A percentile compares a stretch with the other conserved stretches of the same genome.
Conservation (phyloP, 805 yeast genomes). For the Myxozyma mucilagina region DNA sequence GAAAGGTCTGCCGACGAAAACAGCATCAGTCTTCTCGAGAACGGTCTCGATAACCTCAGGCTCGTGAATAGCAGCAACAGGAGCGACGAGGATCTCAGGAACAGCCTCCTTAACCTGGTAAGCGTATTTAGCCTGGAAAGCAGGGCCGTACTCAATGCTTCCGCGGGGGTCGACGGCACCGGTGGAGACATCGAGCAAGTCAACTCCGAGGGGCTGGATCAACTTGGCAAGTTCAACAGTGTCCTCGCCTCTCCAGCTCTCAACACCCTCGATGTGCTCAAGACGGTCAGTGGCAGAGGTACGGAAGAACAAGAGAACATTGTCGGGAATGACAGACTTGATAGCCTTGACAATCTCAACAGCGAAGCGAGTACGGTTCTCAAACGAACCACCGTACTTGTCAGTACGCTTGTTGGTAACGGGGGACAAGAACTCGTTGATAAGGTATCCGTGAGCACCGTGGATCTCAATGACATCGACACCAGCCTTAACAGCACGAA, state of each 20-base stretch:
- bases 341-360: conserved; percentile 52
- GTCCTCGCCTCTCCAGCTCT: conserved; percentile 49
- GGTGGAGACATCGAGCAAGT: conserved; percentile 55
- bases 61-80: conserved; percentile 50
- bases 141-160: conserved; percentile 40
- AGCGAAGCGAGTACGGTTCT: conserved; percentile 54
- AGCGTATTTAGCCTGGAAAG: conserved; percentile 47
- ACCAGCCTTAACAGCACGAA: conserved; percentile 53
- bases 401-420: conserved; percentile 57
- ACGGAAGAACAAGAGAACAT: conserved; percentile 51
- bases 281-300: conserved; percentile 49
- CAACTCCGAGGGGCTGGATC: conserved; percentile 44
- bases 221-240: conserved; percentile 37
- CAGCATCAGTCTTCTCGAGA: conserved; percentile 50
- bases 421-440: conserved; percentile 51
- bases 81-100: conserved; percentile 48
- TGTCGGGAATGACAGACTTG: conserved; percentile 44
- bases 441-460: conserved; percentile 62
- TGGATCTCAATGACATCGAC: conserved; percentile 68
- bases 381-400: conserved; percentile 63
- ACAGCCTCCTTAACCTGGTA: conserved; percentile 47
- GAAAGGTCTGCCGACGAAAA: conserved; percentile 50
- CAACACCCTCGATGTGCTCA: conserved; percentile 31
- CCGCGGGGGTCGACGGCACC: conserved; percentile 49
- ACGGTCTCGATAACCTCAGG: conserved; percentile 45